Evolutionary conservation across 108 stramenopile species (phyloP), one percentile per base, ranked within the genome.

Genomic region (Heterococcus sp.): DNA sequence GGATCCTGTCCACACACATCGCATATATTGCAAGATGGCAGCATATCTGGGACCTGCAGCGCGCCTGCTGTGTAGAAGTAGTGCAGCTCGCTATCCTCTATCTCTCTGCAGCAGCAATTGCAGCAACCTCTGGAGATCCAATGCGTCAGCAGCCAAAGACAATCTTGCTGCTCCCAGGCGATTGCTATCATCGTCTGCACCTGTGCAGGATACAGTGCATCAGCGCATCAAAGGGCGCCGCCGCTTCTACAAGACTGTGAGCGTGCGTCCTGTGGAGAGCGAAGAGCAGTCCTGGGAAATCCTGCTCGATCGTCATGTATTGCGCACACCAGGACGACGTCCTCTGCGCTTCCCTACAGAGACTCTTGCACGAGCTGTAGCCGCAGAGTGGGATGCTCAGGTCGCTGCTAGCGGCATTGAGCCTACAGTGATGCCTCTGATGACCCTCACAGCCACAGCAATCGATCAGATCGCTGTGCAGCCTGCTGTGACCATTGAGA

Each of bases 391-490:
- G 96, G 94, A 97, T 71, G 80, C 90, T 0, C 95, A 96, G 84
- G 63, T 30, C 0, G 14, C 14, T 8, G 8, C 46, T 58, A 58
- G 39, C 1, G 83, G 88, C 63, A 84, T 97, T 8, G 87, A 92
- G 71, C 96, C 96, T 5, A 89, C 94, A n/a, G 88, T 93, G 66
- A 97, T 97, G 96, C 96, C 98, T 2, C 84, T 96, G n/a, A 97
- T 94, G 95, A 95, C 95, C 0, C 78, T 97, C 29, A 75, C 78
- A 1, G 81, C 79, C 31, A 87, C 87, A 29, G 84, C 93, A 78
- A 35, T 96, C 91, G 90, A 98, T 93, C 86, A 87, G 81, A 72
- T 87, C 35, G 73, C 74, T 2, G 27, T 71, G 3, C 29, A 82
- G 36, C 85, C 71, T 5, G 73, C 80, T 35, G 65, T 32, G n/a